Evolutionary conservation across 129 eudicot species (phyloP).

Genomic region (Chrysanthemum lavandulifolium): DNA sequence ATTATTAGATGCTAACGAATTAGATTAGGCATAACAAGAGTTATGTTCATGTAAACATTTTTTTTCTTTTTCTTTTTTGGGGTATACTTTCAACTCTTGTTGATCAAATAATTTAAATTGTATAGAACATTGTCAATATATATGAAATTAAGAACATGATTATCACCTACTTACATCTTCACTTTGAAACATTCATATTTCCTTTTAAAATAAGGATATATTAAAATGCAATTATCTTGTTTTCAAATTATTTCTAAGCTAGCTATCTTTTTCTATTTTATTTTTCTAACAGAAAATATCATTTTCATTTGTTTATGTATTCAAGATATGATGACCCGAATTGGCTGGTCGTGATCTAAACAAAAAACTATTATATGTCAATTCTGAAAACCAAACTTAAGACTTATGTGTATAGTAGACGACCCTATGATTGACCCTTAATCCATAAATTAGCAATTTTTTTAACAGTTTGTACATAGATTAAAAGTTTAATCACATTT

Average conservation of each 20-base stretch:
- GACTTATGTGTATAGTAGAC: background rate
- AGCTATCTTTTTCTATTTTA: conserved; percentile 9
- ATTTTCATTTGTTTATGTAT: background rate
- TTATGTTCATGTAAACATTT: no score
- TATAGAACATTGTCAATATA: no score
- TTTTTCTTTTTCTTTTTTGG: no score
- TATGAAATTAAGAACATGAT: no score
- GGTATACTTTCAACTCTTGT: no score
- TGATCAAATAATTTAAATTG: no score
- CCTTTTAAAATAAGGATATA: no score
- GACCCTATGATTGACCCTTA: background rate
- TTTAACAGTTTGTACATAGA: no score
- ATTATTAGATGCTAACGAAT: no score
- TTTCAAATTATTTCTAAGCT: conserved; percentile 15
- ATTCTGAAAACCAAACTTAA: background rate
- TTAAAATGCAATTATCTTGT: background rate
- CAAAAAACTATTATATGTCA: background rate
- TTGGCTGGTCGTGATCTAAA: background rate
- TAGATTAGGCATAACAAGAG: no score
- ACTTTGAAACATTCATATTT: conserved; percentile 23
- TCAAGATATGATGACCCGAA: background rate
- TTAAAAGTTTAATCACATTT: no score
- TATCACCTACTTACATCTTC: background rate
- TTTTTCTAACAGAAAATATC: background rate
- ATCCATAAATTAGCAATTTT: no score